These are phyloP conservation scores for Dothistroma septosporum DNA, from an alignment of 2,329 filamentous ascomycete genomes.

Conservation along the genomic window DNA sequence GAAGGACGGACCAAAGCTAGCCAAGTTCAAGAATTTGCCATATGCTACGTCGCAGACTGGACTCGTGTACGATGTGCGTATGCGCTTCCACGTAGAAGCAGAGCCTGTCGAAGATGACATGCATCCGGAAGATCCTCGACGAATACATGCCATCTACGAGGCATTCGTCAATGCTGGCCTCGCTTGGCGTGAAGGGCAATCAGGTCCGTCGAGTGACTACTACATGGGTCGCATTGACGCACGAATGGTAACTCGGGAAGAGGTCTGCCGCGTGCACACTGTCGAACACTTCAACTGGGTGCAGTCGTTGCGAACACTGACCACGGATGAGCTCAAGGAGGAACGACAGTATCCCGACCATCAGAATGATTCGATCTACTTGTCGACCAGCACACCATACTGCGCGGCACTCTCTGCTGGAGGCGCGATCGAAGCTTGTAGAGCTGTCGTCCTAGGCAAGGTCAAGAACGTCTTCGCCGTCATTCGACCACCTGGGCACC, in stretches of 20 bases:
- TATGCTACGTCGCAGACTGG: conserved; percentile 42
- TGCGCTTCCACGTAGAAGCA: conserved; percentile 88
- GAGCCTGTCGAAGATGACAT: conserved; percentile 58
- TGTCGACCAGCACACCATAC: conserved; percentile 42
- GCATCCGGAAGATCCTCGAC: conserved; percentile 88
- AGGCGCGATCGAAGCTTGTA: conserved; percentile 91
- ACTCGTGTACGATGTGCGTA: conserved; percentile 76
- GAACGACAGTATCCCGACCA: conserved; percentile 60
- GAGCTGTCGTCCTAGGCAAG: conserved; percentile 75
- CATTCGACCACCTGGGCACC: conserved; percentile 90
- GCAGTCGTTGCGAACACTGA: conserved; percentile 49
- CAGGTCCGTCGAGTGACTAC: conserved; percentile 47
- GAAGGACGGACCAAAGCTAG: conserved; percentile 27
- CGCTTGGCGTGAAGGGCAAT: conserved; percentile 37
- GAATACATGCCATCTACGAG: conserved; percentile 90
- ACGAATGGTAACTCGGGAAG: conserved; percentile 69
- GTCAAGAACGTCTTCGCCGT: conserved; percentile 96
- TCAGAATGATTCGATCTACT: conserved; percentile 46
- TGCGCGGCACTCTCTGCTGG: conserved; percentile 82
- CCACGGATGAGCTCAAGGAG: conserved; percentile 24
- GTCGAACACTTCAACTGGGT: conserved; percentile 78
- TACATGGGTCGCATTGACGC: conserved; percentile 68
- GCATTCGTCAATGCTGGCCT: conserved; percentile 79
- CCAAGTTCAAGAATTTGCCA: conserved; percentile 36
- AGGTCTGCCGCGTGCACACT: conserved; percentile 77